Base-by-base conservation (phyloP, 2,329 filamentous ascomycete genomes). In the Neopestalotiopsis rosae region DNA sequence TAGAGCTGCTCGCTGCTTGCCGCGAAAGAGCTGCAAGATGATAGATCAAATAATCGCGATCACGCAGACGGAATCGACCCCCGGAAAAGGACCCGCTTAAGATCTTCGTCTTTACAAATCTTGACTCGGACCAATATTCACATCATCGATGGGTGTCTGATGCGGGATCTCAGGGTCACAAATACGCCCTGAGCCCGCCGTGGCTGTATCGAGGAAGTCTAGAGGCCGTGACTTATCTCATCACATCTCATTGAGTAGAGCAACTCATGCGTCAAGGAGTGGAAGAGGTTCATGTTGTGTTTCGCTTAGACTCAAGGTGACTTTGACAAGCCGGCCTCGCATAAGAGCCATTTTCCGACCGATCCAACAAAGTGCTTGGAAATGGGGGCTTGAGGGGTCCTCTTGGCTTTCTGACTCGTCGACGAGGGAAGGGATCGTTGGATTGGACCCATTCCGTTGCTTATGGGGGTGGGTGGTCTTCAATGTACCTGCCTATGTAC, bases 1-100 rank as follows among this genome's bases (percentile, higher is more conserved):
- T 17, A 52, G 40, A 14, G 57, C 45, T 52, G 45, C 45, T 38
- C n/a, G 45, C 45, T 52, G 45, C 45, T 38, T 52, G 45, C 45
- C 45, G 45, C 45, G n/a, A 2, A 52, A 20, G 20, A 52, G 38
- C 62, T 65, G 62, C 62, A 52, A 65, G 62, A 65, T 65, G 62
- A 65, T 30, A 65, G 62, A 65, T 65, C 62, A 52, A n/a, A 4
- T 4, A 17, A 52, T 65, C 62, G 62, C 62, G 62, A 65, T 65
- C 28, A 30, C n/a, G 40, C 20, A 30, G 13, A 59, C 17, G 20
- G 30, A 17, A 63, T 34, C 61, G 20, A 63, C n/a, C 34, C 38
- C 61, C 28, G 61, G 34, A 7, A 24, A 4, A 28, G 20, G 30
- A 30, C 34, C 61, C 30, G 61, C 61, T 38, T 24, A 14, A 40